phyloP scores from a whole-genome alignment of 345 rosid genomes.

The Noccaea caerulescens region DNA sequence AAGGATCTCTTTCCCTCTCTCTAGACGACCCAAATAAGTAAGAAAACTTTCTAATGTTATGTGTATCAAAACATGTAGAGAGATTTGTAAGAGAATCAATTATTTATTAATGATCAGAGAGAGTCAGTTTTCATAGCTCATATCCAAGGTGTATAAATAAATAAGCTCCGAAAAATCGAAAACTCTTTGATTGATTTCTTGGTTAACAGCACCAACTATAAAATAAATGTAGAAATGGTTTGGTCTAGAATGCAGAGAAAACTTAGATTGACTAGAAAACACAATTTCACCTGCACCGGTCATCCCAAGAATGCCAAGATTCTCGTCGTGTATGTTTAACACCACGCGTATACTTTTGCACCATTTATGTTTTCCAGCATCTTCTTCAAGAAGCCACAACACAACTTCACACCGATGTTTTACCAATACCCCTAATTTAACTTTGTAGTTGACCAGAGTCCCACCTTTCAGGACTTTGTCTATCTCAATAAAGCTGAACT shows the following conservation, averaged over 20 bases:
- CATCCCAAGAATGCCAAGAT: background rate
- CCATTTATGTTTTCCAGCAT: slow-evolving; percentile 6
- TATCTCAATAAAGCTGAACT: background rate
- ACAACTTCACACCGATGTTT: background rate
- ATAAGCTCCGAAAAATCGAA: too few relatives aligned
- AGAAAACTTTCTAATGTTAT: background rate
- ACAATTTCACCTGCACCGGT: background rate
- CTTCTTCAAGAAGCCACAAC: slow-evolving; percentile 14
- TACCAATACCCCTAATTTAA: slow-evolving; percentile 8
- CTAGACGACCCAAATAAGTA: slow-evolving; percentile 56
- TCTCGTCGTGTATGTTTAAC: too few relatives aligned
- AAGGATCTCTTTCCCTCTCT: slow-evolving; percentile 75
- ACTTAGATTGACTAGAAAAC: background rate
- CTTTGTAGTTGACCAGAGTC: slow-evolving; percentile 2
- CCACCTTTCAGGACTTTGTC: too few relatives aligned
- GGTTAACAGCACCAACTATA: too few relatives aligned
- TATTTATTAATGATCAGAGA: background rate
- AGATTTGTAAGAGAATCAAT: background rate
- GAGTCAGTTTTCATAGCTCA: too few relatives aligned
- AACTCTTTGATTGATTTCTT: too few relatives aligned
- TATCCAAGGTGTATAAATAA: too few relatives aligned
- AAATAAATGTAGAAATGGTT: background rate
- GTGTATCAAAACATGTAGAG: slow-evolving; percentile 9
- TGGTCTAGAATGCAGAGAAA: background rate
- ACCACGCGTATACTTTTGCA: background rate